phyloP scores from a whole-genome alignment of 2,329 filamentous ascomycete genomes.

The Lasiodiplodia citricola region DNA sequence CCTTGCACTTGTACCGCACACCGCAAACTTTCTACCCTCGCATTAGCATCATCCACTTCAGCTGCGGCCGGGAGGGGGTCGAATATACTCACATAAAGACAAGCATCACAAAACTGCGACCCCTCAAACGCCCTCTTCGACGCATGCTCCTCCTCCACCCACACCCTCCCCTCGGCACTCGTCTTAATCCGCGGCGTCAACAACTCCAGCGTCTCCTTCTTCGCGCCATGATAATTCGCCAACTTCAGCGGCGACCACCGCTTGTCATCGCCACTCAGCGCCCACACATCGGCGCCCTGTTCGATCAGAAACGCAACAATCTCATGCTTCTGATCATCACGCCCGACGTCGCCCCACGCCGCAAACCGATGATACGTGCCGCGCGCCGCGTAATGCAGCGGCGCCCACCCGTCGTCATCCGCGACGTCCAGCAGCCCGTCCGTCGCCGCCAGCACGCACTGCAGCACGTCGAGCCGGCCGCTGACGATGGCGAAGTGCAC shows the following conservation, averaged over 20 bases:
- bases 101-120: not conserved
- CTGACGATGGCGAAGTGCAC: not conserved
- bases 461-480: not conserved
- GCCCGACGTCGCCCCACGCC: not conserved
- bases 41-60: not conserved
- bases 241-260: not conserved
- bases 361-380: not conserved
- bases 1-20: constrained; percentile 4
- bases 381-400: not conserved
- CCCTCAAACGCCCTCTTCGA: not conserved
- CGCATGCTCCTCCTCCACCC: not conserved
- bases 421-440: not conserved
- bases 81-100: not conserved
- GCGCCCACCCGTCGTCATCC: constrained; percentile 1
- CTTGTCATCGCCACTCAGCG: not conserved
- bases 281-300: not conserved
- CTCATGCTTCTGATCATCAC: not conserved
- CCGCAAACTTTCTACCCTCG: not conserved
- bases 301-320: not conserved
- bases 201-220: not conserved
- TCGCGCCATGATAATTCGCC: not conserved
- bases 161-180: not conserved
- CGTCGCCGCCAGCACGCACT: not conserved
- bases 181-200: not conserved
- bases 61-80: not conserved